Evolutionary conservation across 2,329 filamentous ascomycete species (phyloP), one percentile per base, ranked within the genome.

Genomic region (Colletotrichum liriopes): DNA sequence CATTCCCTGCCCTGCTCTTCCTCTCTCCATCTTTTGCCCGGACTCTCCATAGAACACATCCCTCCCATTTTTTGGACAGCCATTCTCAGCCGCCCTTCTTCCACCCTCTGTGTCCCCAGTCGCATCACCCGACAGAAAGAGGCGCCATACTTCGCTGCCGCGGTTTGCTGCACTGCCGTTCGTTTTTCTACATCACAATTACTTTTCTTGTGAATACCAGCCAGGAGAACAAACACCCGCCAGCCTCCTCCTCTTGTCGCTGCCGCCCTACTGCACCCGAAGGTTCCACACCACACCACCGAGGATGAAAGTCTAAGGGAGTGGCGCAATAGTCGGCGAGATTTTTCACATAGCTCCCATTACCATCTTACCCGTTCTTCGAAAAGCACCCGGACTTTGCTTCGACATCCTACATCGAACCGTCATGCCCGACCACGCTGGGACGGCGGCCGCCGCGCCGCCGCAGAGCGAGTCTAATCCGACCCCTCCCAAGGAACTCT

Each of bases 401-500:
- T 56, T 29, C 29, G 23, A 39, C 32, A 47, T 39, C 18, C 37
- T 37, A 39, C 26, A 45, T 12, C 49, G 26, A 35, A 8, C 45
- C 45, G 68, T 29, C 54, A 72, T 72, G 69, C 69, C 69, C 29
- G 69, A 55, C 45, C 65, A 72, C 37, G 66, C 69, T 29, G 74
- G 74, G 23, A 74, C 70, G 23, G 72, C 69, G 11, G 66, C 55
- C 59, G 66, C 69, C 16, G 72, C 76, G 62, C 65, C 75, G 69
- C 76, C 77, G 39, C 75, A 77, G 74, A 77, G 77, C 75, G 75
- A 76, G 23, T 67, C 66, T 54, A 76, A 76, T 45, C 76, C 76
- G 20, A 77, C 77, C 65, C 72, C 76, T 26, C 74, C 77, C 72
- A 90, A 89, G 79, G 89, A 92, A 80, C 84, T 90, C 55, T 90